Evolutionary conservation across 305 asterid species (phyloP).

Genomic region (Coffea humblotiana): DNA sequence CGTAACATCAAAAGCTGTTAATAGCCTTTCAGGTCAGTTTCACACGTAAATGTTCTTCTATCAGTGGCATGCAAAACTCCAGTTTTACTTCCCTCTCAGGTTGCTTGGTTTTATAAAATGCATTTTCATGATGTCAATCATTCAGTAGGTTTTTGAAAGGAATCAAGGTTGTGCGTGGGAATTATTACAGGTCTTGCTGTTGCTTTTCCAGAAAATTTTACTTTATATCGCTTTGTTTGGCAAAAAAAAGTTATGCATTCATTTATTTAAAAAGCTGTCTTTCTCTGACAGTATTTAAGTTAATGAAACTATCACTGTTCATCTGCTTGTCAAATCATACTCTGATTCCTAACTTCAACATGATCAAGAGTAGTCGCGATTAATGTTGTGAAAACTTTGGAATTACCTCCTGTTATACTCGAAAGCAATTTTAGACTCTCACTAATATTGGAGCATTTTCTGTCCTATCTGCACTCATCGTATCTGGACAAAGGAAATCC

Average conservation of each 20-base stretch:
- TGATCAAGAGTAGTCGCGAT: neutral
- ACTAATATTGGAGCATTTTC: neutral
- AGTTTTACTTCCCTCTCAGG: neutral
- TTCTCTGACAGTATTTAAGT: neutral
- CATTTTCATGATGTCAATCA: neutral
- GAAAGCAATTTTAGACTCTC: neutral
- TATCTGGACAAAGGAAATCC: neutral
- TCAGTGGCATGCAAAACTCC: neutral
- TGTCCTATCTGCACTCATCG: neutral
- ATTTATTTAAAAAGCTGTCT: neutral
- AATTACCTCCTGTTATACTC: neutral
- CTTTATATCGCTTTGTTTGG: neutral
- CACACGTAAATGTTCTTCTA: neutral
- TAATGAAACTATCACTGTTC: neutral
- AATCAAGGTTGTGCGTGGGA: neutral
- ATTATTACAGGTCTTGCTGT: neutral
- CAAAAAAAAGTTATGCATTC: neutral
- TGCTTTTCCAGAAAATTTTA: neutral
- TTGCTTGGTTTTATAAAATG: neutral
- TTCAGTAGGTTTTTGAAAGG: no score
- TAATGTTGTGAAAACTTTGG: neutral
- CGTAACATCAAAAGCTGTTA: constrained; percentile 5
- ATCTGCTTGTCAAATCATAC: neutral
- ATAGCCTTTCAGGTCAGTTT: constrained; percentile 7
- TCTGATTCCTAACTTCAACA: neutral